A percentile compares a stretch with the other conserved stretches of the same genome.
phyloP scores from a whole-genome alignment of 2,329 filamentous ascomycete species.

The Sporothrix dimorphospora region DNA sequence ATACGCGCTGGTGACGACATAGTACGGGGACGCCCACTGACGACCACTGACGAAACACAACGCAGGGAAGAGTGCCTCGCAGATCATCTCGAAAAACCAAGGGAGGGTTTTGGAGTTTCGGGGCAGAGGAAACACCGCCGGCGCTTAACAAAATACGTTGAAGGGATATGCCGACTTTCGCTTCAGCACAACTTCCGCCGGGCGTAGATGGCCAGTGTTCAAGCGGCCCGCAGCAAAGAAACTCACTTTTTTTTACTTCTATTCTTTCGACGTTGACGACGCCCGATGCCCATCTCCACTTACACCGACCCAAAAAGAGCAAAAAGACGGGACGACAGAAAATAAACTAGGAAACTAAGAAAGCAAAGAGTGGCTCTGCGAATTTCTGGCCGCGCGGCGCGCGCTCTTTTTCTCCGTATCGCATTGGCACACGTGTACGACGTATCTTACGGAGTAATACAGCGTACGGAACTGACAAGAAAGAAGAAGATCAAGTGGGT shows the following conservation, averaged over 20 bases:
- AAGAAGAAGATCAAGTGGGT: too few relatives aligned
- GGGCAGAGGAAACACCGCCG: neutral
- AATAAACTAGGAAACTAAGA: neutral
- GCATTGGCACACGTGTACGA: constrained; percentile 16
- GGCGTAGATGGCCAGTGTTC: neutral
- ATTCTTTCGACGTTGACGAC: neutral
- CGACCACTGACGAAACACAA: constrained; percentile 1
- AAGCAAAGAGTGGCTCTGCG: neutral
- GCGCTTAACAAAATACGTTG: neutral
- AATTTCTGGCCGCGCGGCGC: constrained; percentile 5
- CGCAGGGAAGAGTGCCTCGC: neutral
- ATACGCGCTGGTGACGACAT: constrained; percentile 15
- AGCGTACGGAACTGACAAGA: neutral
- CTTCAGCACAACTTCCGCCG: neutral
- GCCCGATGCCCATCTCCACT: neutral
- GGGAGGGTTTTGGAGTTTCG: neutral
- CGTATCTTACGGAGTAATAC: neutral
- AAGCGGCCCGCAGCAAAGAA: constrained; percentile 1
- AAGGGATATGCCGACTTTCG: neutral
- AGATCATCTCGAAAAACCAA: constrained; percentile 12
- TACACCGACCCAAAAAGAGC: neutral
- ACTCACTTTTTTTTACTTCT: neutral
- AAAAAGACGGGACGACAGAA: neutral
- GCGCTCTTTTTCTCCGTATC: neutral
- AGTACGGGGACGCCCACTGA: neutral